Evolutionary conservation across 2,329 filamentous ascomycete species (phyloP).

Genomic region (Cladosporium colombiae): DNA sequence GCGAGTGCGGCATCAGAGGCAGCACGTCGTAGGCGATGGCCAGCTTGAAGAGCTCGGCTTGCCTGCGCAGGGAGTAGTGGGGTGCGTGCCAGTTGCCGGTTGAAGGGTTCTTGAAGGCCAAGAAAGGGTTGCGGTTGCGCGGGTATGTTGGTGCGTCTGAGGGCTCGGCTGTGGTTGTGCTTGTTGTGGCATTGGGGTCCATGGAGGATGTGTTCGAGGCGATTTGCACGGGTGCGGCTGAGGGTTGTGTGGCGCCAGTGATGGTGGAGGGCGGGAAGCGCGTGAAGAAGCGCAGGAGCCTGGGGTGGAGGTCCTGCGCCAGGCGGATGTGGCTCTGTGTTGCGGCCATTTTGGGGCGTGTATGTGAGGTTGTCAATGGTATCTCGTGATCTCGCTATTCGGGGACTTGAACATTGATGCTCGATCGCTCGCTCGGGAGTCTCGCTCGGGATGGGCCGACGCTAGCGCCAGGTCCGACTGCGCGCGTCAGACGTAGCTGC

Average conservation of each 20-base stretch:
- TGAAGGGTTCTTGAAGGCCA: conserved; percentile 71
- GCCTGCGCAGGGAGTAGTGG: conserved; percentile 77
- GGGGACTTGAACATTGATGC: conserved; percentile 1
- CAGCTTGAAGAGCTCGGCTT: conserved; percentile 88
- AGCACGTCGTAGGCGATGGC: conserved; percentile 59
- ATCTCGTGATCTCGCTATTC: neutral
- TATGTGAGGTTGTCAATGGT: conserved; percentile 14
- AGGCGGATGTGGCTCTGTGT: conserved; percentile 41
- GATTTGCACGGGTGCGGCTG: conserved; percentile 21
- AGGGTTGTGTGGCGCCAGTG: conserved; percentile 12
- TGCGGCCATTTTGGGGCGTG: conserved; percentile 21
- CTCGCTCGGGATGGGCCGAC: conserved; percentile 11
- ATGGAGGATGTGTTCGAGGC: conserved; percentile 44
- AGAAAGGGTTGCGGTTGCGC: conserved; percentile 73
- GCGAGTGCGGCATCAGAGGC: conserved; percentile 36
- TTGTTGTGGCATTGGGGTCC: conserved; percentile 43
- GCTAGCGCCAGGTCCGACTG: conserved; percentile 19
- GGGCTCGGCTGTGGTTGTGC: conserved; percentile 34
- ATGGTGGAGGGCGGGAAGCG: conserved; percentile 71
- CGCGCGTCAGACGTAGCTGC: conserved; percentile 20
- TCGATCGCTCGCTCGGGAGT: conserved; percentile 16
- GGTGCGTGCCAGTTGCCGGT: conserved; percentile 85
- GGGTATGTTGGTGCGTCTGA: conserved; percentile 26
- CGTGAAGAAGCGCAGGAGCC: conserved; percentile 82
- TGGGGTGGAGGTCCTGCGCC: conserved; percentile 72